Evolutionary conservation across 441 rosid species (phyloP).

Genomic region (Mallotus japonicus): DNA sequence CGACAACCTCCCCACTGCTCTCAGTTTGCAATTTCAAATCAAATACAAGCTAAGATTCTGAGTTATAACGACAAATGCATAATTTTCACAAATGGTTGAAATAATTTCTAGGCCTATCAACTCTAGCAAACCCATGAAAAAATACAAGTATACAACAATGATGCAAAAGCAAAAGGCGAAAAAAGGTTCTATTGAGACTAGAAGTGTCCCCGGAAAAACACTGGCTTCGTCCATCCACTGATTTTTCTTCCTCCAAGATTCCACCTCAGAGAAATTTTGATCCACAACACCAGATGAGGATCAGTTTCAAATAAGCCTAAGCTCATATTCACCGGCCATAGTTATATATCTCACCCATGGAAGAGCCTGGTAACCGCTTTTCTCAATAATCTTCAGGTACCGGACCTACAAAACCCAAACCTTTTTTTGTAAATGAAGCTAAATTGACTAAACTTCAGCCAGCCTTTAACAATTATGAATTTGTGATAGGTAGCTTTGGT

Average conservation of each 20-base stretch:
- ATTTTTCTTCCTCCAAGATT: slow-evolving; percentile 11
- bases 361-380: slow-evolving; percentile 84
- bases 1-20: not conserved
- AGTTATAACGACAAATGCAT: not conserved
- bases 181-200: not conserved
- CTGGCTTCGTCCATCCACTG: slow-evolving; percentile 1
- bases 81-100: slow-evolving; percentile 1
- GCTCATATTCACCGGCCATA: slow-evolving; percentile 87
- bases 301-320: slow-evolving; percentile 52
- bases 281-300: slow-evolving; percentile 1
- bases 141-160: slow-evolving; percentile 19
- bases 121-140: not conserved
- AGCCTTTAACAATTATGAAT: not conserved
- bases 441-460: not conserved
- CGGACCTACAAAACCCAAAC: slow-evolving; percentile 49
- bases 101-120: not conserved
- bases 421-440: not conserved
- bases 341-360: slow-evolving; percentile 90
- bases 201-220: slow-evolving; percentile 5
- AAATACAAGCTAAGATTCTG: slow-evolving; percentile 1
- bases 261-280: slow-evolving; percentile 12
- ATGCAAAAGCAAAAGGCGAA: not conserved
- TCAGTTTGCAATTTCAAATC: not conserved
- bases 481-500: not conserved
- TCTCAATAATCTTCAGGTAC: slow-evolving; percentile 79